A percentile compares a stretch with the other conserved stretches of the same genome.
Conservation (phyloP, 768 basidiomycete genomes). For the Boletales sp. region DNA sequence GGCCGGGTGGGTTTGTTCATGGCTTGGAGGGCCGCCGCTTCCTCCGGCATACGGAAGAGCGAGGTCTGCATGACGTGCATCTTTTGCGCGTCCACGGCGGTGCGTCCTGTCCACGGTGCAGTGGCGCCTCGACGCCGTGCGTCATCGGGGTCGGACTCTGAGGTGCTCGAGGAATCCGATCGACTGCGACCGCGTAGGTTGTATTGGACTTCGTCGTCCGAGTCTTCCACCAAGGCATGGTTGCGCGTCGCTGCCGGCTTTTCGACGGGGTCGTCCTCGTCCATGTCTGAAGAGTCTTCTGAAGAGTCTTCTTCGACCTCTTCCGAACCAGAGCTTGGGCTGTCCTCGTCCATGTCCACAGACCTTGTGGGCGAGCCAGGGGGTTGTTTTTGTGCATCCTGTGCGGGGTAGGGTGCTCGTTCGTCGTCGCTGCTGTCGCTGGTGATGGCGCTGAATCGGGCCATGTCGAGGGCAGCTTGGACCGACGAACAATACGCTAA, state of each 20-base stretch:
- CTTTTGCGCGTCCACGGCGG: conserved; percentile 81
- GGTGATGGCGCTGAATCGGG: conserved; percentile 63
- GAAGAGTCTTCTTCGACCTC: conserved; percentile 37
- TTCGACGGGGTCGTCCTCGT: conserved; percentile 45
- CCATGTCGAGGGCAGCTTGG: conserved; percentile 39
- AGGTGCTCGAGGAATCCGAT: conserved; percentile 28
- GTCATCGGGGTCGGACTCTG: conserved; percentile 19
- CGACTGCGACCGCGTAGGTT: conserved; percentile 33
- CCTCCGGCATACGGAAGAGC: conserved; percentile 75
- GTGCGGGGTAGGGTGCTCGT: conserved; percentile 32
- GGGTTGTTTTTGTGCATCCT: conserved; percentile 17
- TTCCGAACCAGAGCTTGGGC: conserved; percentile 9
- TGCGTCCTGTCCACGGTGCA: conserved; percentile 67
- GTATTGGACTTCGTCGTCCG: conserved; percentile 52
- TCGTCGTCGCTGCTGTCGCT: conserved; percentile 57
- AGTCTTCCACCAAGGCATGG: conserved; percentile 49
- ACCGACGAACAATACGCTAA: conserved; percentile 21
- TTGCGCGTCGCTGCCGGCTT: conserved; percentile 32
- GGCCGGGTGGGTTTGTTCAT: conserved; percentile 40
- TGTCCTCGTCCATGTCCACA: conserved; percentile 27
- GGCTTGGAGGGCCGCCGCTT: conserved; percentile 60
- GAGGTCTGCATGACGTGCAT: conserved; percentile 94
- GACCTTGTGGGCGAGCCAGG: conserved; percentile 20
- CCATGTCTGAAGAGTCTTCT: conserved; percentile 43
- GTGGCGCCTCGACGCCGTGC: conserved; percentile 37